Percentiles rank a stretch among this genome's conserved stretches.
These are phyloP conservation scores for Penicillium bialowiezense DNA, from an alignment of 495 filamentous ascomycete species.

Conservation along the genomic window DNA sequence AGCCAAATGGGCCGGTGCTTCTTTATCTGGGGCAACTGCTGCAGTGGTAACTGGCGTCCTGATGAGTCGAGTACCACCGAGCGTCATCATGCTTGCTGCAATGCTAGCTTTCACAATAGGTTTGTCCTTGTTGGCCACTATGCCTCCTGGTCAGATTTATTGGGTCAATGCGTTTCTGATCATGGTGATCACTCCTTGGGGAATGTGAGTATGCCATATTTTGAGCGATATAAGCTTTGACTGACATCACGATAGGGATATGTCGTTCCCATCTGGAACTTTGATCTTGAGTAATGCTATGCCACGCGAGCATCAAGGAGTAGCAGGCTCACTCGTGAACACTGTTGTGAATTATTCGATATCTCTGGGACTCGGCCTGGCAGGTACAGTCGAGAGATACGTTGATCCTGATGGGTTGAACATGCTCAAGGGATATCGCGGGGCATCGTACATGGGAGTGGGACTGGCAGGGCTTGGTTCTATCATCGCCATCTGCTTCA, in stretches of 20 bases:
- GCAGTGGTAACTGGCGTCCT: slow-evolving; percentile 48
- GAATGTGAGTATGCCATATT: slow-evolving; percentile 50
- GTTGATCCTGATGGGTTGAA: slow-evolving; percentile 43
- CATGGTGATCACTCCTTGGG: slow-evolving; percentile 47
- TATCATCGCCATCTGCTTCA: neutral
- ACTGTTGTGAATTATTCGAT: slow-evolving; percentile 68
- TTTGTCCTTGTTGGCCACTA: slow-evolving; percentile 30
- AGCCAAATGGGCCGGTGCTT: slow-evolving; percentile 44
- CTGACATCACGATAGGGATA: slow-evolving; percentile 27
- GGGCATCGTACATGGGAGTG: slow-evolving; percentile 35
- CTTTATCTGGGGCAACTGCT: slow-evolving; percentile 47
- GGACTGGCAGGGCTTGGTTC: slow-evolving; percentile 32
- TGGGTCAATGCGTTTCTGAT: slow-evolving; percentile 48
- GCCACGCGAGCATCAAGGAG: slow-evolving; percentile 37
- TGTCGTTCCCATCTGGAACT: slow-evolving; percentile 37
- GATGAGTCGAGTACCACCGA: slow-evolving; percentile 36
- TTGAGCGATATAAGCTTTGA: slow-evolving; percentile 1
- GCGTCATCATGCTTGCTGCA: slow-evolving; percentile 49
- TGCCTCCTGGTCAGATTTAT: slow-evolving; percentile 39
- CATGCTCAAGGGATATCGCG: slow-evolving; percentile 35
- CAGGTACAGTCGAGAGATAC: slow-evolving; percentile 58
- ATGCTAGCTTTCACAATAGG: slow-evolving; percentile 47
- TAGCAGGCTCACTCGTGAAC: slow-evolving; percentile 59
- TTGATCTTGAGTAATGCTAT: slow-evolving; percentile 37
- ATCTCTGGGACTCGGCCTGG: slow-evolving; percentile 62